Evolutionary conservation across 352 stramenopile species (phyloP).

Genomic region (Globisporangium ultimum): DNA sequence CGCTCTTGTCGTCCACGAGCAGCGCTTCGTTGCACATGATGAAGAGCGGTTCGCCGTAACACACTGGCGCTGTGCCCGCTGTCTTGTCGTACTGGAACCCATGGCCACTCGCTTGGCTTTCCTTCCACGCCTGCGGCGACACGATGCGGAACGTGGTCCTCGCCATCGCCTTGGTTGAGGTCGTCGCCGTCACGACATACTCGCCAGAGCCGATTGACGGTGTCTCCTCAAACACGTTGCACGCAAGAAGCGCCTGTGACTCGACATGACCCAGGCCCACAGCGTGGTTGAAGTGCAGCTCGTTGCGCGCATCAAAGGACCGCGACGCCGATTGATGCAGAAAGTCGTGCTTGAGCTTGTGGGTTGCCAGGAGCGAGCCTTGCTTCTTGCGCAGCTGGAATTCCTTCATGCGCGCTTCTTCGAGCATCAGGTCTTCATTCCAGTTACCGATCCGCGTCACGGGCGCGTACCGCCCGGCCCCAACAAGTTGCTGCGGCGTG

Average conservation of each 20-base stretch:
- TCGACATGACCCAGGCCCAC: conserved; percentile 54
- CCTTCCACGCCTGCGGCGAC: conserved; percentile 38
- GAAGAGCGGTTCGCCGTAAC: conserved; percentile 81
- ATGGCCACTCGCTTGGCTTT: conserved; percentile 24
- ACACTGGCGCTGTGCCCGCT: conserved; percentile 26
- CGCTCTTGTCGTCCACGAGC: conserved; percentile 71
- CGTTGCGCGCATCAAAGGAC: conserved; percentile 33
- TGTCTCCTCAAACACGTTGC: conserved; percentile 84
- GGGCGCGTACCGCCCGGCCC: conserved; percentile 74
- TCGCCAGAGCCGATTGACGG: conserved; percentile 74
- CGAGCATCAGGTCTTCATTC: conserved; percentile 89
- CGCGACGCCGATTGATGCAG: conserved; percentile 63
- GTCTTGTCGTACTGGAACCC: conserved; percentile 10
- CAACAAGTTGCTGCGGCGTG: conserved; percentile 87
- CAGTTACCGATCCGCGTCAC: conserved; percentile 86
- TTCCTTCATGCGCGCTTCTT: conserved; percentile 83
- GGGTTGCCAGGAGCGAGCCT: conserved; percentile 71
- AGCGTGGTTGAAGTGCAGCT: conserved; percentile 52
- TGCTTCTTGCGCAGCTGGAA: conserved; percentile 79
- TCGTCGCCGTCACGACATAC: conserved; percentile 60
- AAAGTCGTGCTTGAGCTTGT: conserved; percentile 79
- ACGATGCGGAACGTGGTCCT: conserved; percentile 74
- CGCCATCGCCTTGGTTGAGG: conserved; percentile 23
- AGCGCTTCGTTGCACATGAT: conserved; percentile 78
- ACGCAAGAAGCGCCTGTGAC: conserved; percentile 46